phyloP scores from a whole-genome alignment of 2,329 filamentous ascomycete genomes.

The Helotiales sp. region DNA sequence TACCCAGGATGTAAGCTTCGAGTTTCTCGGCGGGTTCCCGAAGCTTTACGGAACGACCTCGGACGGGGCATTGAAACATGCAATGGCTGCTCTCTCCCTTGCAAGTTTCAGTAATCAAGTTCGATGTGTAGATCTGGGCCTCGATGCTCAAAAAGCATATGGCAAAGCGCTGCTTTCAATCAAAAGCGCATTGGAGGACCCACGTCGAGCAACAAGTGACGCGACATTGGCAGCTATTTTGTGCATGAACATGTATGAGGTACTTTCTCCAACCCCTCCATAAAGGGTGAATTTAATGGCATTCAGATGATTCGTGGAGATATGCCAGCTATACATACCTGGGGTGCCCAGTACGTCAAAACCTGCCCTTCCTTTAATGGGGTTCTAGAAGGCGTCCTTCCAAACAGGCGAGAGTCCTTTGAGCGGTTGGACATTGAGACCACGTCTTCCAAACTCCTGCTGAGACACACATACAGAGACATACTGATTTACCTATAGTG shows the following conservation, averaged over 20 bases:
- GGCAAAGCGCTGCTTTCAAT: neutral
- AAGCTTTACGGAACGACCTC: neutral
- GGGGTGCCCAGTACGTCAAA: conserved; percentile 2
- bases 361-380: too few species aligned
- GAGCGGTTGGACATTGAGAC: too few species aligned
- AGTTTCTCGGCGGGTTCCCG: conserved; percentile 3
- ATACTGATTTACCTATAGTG: too few species aligned
- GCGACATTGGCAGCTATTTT: neutral
- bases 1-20: neutral
- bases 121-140: neutral
- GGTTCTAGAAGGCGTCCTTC: too few species aligned
- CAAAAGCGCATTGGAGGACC: neutral
- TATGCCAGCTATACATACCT: neutral
- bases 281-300: neutral
- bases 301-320: neutral
- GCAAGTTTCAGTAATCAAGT: conserved; percentile 6
- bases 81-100: neutral
- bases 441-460: too few species aligned
- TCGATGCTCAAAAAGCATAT: neutral
- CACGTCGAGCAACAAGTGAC: neutral
- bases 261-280: neutral
- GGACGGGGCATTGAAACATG: neutral
- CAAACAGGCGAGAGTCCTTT: too few species aligned
- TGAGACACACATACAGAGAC: too few species aligned
- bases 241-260: conserved; percentile 4